phyloP scores from a whole-genome alignment of 2,329 filamentous ascomycete genomes.

The Aureobasidium sp. region DNA sequence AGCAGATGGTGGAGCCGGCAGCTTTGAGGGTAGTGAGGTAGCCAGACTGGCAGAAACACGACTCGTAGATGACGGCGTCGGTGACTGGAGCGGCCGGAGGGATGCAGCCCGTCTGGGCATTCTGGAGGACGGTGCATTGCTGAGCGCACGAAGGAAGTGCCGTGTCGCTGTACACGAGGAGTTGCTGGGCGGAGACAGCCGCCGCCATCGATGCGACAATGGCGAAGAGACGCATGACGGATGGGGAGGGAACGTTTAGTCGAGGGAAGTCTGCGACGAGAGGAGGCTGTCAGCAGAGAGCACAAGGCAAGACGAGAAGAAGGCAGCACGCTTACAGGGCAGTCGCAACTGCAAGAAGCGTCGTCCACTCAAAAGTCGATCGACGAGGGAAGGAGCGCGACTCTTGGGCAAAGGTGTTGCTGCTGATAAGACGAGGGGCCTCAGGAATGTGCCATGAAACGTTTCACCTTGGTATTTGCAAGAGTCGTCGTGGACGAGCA shows the following conservation, averaged over 20 bases:
- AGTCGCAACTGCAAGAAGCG: background rate
- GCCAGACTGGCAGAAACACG: slow-evolving; percentile 65
- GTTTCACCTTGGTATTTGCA: background rate
- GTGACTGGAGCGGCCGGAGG: slow-evolving; percentile 46
- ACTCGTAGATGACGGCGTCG: slow-evolving; percentile 48
- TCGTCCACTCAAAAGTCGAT: background rate
- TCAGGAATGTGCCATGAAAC: background rate
- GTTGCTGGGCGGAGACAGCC: slow-evolving; percentile 17
- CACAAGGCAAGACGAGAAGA: background rate
- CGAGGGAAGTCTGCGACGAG: background rate
- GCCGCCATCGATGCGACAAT: background rate
- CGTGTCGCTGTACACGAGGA: slow-evolving; percentile 26
- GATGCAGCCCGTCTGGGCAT: slow-evolving; percentile 65
- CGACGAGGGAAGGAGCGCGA: background rate
- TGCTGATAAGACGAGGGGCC: background rate
- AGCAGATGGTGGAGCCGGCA: slow-evolving; percentile 54
- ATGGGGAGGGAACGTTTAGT: background rate
- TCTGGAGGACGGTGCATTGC: slow-evolving; percentile 30
- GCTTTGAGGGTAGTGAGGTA: slow-evolving; percentile 51
- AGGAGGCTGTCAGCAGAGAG: background rate
- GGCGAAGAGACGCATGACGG: background rate
- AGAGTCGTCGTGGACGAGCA: background rate
- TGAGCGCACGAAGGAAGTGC: slow-evolving; percentile 31
- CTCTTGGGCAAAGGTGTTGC: background rate
- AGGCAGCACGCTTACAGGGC: background rate